A percentile compares a stretch with the other conserved stretches of the same genome.
Conservation (phyloP, 2,329 filamentous ascomycete species). For the Hymenoscyphus fructigenus region DNA sequence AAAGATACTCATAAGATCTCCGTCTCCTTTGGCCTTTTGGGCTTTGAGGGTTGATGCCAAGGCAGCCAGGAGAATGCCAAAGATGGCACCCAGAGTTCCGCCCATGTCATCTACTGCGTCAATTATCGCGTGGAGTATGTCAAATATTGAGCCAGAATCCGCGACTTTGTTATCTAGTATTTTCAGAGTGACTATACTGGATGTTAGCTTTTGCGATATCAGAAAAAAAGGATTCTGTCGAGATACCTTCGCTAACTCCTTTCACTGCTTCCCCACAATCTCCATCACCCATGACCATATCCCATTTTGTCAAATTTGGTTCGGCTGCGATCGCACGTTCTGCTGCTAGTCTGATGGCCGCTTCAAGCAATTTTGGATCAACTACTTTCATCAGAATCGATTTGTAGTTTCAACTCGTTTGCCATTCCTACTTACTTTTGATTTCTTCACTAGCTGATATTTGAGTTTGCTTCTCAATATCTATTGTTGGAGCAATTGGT, state of each 20-base stretch:
- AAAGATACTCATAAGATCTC: slow-evolving; percentile 22
- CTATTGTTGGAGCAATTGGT: slow-evolving; percentile 16
- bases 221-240: no score
- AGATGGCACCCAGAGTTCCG: slow-evolving; percentile 37
- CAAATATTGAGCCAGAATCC: slow-evolving; percentile 36
- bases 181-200: slow-evolving; percentile 29
- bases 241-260: slow-evolving; percentile 26
- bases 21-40: slow-evolving; percentile 3
- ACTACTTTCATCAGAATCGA: slow-evolving; percentile 19
- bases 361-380: slow-evolving; percentile 33
- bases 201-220: not conserved
- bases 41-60: slow-evolving; percentile 25
- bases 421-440: slow-evolving; percentile 18
- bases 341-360: slow-evolving; percentile 33
- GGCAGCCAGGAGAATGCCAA: slow-evolving; percentile 35
- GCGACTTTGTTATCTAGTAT: slow-evolving; percentile 35
- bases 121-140: slow-evolving; percentile 34
- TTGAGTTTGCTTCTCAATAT: slow-evolving; percentile 24
- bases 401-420: slow-evolving; percentile 5
- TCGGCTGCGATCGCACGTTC: slow-evolving; percentile 43
- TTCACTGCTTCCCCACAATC: slow-evolving; percentile 39
- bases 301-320: slow-evolving; percentile 53
- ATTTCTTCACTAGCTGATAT: slow-evolving; percentile 26
- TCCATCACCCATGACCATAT: slow-evolving; percentile 40
- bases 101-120: slow-evolving; percentile 39